Conservation (phyloP, 345 rosid genomes). For the Populus alba region DNA sequence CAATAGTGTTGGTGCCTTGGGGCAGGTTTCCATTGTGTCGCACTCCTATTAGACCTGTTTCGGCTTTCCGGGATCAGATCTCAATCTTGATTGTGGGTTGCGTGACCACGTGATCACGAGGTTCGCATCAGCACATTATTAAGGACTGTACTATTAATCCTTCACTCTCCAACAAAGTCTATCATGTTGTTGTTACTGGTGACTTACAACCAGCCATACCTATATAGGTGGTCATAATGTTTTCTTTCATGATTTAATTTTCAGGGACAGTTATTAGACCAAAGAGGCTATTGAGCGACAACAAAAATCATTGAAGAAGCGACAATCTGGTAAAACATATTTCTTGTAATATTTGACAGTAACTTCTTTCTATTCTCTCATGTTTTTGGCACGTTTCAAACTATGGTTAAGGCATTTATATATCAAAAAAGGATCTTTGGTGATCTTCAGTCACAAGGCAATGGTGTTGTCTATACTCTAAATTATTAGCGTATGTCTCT, state of each 20-base stretch:
- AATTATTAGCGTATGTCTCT: neutral
- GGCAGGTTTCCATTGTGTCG: too few relatives aligned
- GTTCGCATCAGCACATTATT: too few relatives aligned
- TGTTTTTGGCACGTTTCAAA: neutral
- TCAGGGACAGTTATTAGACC: slow-evolving; percentile 76
- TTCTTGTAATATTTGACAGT: neutral
- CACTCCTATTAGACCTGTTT: too few relatives aligned
- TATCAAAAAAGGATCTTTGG: neutral
- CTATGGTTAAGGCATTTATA: neutral
- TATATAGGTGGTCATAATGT: neutral
- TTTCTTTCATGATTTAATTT: neutral
- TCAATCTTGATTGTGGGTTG: too few relatives aligned
- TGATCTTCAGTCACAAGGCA: slow-evolving; percentile 1
- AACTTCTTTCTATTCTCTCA: neutral
- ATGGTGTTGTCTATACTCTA: neutral
- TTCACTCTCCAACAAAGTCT: too few relatives aligned
- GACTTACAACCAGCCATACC: too few relatives aligned
- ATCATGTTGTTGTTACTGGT: too few relatives aligned
- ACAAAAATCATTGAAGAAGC: slow-evolving; percentile 81
- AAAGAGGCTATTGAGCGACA: slow-evolving; percentile 94
- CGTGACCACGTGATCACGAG: too few relatives aligned
- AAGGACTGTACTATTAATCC: too few relatives aligned
- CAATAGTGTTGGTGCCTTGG: too few relatives aligned
- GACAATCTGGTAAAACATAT: slow-evolving; percentile 57
- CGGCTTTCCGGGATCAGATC: too few relatives aligned